Percentiles rank a stretch among this genome's conserved stretches.
Evolutionary conservation across 176 grass and related monocot genomes (phyloP).

Genomic region (Carex littledalei): DNA sequence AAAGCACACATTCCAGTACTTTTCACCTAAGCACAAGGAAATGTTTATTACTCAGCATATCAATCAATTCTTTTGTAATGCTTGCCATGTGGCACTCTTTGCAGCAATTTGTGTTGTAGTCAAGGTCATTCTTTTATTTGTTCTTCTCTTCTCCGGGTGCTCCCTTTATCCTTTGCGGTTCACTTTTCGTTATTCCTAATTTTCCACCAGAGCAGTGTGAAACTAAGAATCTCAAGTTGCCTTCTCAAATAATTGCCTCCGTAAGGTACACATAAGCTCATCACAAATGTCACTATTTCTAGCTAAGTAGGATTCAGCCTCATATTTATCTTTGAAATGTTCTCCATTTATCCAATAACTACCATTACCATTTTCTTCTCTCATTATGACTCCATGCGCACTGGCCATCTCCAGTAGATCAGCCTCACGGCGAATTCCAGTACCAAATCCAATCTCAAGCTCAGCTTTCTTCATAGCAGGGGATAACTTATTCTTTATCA

Average conservation of each 20-base stretch:
- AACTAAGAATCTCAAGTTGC: conserved; percentile 2
- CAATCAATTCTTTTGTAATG: neutral
- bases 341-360: conserved; percentile 76
- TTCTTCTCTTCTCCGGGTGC: neutral
- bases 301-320: conserved; percentile 59
- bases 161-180: neutral
- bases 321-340: conserved; percentile 37
- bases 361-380: conserved; percentile 31
- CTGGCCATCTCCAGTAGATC: conserved; percentile 78
- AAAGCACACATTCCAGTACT: neutral
- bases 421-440: conserved; percentile 55
- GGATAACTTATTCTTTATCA: conserved; percentile 85
- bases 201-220: neutral
- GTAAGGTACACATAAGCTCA: conserved; percentile 45
- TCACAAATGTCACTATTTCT: conserved; percentile 40
- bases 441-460: conserved; percentile 72
- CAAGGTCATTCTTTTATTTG: neutral
- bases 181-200: neutral
- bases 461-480: conserved; percentile 70
- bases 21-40: neutral
- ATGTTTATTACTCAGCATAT: conserved; percentile 6
- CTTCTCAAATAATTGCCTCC: conserved; percentile 43
- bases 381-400: conserved; percentile 46
- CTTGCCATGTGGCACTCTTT: neutral
- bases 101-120: neutral